A percentile compares a stretch with the other conserved stretches of the same genome.
phyloP scores from a whole-genome alignment of 2,329 filamentous ascomycete genomes.

The Xylaria sp. region DNA sequence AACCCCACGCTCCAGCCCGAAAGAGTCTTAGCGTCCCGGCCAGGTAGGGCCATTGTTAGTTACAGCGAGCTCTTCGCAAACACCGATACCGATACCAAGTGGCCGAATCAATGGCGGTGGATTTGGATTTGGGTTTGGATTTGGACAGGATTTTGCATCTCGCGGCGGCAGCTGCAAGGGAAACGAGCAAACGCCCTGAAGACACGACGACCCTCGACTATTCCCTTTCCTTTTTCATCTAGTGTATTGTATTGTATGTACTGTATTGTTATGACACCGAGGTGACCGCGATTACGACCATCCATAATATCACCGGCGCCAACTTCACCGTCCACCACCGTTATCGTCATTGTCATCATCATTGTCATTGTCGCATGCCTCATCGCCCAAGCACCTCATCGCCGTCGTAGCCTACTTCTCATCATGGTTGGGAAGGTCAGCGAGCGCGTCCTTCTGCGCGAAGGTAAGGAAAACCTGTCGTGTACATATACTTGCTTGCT shows the following conservation, averaged over 20 bases:
- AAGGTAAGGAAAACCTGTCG: slow-evolving; percentile 56
- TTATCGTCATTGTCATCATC: too few relatives aligned
- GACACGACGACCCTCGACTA: neutral
- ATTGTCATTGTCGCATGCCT: slow-evolving; percentile 10
- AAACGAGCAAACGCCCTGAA: slow-evolving; percentile 3
- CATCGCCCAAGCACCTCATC: slow-evolving; percentile 18
- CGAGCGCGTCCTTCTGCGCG: slow-evolving; percentile 70
- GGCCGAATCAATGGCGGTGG: slow-evolving; percentile 28
- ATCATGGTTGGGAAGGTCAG: slow-evolving; percentile 72
- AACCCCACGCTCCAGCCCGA: neutral
- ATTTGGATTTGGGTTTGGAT: slow-evolving; percentile 14
- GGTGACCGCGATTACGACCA: neutral
- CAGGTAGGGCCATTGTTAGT: neutral
- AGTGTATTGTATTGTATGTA: neutral
- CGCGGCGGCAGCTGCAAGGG: slow-evolving; percentile 22
- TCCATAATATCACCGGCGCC: too few relatives aligned
- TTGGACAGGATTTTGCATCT: slow-evolving; percentile 12
- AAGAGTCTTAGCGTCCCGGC: slow-evolving; percentile 6
- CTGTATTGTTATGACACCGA: slow-evolving; percentile 1
- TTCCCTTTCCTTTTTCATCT: neutral
- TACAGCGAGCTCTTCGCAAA: neutral
- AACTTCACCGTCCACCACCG: too few relatives aligned
- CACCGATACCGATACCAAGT: slow-evolving; percentile 27
- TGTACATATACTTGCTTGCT: neutral
- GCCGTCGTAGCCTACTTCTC: slow-evolving; percentile 14